Percentiles rank a stretch among this genome's conserved stretches.
phyloP scores from a whole-genome alignment of 1,284 basidiomycete genomes.

The Ganoderma leucocontextum region DNA sequence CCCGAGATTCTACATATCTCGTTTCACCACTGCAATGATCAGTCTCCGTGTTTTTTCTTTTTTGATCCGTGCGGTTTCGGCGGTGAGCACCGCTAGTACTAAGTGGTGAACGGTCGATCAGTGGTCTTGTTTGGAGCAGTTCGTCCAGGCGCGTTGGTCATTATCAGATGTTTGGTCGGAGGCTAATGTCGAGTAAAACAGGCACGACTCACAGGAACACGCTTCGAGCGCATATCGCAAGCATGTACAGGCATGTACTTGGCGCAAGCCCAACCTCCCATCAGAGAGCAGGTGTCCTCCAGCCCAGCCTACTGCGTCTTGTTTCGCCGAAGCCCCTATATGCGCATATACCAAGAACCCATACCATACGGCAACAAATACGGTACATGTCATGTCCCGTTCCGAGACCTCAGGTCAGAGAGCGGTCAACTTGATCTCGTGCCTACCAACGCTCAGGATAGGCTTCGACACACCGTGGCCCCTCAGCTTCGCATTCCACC shows the following conservation, averaged over 20 bases:
- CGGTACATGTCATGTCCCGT: background rate
- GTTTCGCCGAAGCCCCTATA: background rate
- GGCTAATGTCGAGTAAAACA: background rate
- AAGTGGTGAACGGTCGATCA: background rate
- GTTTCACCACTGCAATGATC: background rate
- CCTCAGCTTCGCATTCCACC: conserved; percentile 38
- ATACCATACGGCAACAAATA: background rate
- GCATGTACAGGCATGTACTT: too few relatives aligned
- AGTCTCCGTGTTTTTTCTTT: conserved; percentile 1
- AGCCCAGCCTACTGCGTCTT: background rate
- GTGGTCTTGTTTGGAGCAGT: background rate
- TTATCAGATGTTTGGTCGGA: background rate
- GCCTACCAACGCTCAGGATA: conserved; percentile 28
- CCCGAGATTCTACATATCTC: background rate
- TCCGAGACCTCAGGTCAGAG: background rate
- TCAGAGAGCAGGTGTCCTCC: background rate
- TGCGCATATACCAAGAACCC: background rate
- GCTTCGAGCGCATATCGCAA: background rate
- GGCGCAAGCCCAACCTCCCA: background rate
- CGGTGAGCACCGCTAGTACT: background rate
- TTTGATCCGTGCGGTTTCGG: background rate
- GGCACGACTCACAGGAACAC: background rate
- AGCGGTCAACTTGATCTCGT: conserved; percentile 22
- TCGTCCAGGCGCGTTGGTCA: background rate
- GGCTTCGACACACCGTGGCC: conserved; percentile 28